These are phyloP conservation scores for Aspergillus sclerotialis DNA, from an alignment of 2,329 filamentous ascomycete genomes.

Conservation along the genomic window DNA sequence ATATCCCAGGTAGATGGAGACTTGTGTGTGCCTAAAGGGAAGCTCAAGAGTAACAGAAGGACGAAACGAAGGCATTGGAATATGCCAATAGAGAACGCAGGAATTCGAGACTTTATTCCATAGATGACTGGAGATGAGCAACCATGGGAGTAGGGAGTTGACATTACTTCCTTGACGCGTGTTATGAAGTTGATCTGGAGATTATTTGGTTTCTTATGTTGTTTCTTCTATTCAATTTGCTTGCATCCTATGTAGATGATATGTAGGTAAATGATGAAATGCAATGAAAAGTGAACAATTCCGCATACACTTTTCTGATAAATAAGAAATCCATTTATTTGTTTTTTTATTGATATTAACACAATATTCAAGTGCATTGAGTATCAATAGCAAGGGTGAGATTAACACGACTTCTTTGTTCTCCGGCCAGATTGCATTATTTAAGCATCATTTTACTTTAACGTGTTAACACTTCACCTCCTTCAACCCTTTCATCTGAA, in stretches of 20 bases:
- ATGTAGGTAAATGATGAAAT: constrained; percentile 11
- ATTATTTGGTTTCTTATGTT: constrained; percentile 17
- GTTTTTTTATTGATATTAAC: too few relatives aligned
- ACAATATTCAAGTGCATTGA: too few relatives aligned
- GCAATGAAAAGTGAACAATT: background rate
- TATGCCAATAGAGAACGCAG: constrained; percentile 27
- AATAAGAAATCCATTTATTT: too few relatives aligned
- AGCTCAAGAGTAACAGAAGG: constrained; percentile 16
- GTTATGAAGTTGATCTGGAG: constrained; percentile 27
- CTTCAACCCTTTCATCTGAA: too few relatives aligned
- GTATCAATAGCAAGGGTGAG: too few relatives aligned
- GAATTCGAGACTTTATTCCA: constrained; percentile 13
- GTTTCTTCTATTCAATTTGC: constrained; percentile 13
- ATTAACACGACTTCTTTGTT: too few relatives aligned
- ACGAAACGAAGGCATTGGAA: constrained; percentile 19
- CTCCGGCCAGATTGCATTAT: too few relatives aligned
- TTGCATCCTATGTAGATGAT: constrained; percentile 15
- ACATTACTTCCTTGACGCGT: constrained; percentile 23
- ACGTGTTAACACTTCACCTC: too few relatives aligned
- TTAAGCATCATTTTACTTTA: too few relatives aligned
- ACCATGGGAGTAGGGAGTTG: constrained; percentile 20
- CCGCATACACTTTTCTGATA: too few relatives aligned
- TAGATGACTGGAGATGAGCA: constrained; percentile 12
- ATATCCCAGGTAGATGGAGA: too few relatives aligned
- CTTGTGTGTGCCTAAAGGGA: too few relatives aligned